phyloP scores from a whole-genome alignment of 2,329 filamentous ascomycete genomes.

The Blastomyces silverae region DNA sequence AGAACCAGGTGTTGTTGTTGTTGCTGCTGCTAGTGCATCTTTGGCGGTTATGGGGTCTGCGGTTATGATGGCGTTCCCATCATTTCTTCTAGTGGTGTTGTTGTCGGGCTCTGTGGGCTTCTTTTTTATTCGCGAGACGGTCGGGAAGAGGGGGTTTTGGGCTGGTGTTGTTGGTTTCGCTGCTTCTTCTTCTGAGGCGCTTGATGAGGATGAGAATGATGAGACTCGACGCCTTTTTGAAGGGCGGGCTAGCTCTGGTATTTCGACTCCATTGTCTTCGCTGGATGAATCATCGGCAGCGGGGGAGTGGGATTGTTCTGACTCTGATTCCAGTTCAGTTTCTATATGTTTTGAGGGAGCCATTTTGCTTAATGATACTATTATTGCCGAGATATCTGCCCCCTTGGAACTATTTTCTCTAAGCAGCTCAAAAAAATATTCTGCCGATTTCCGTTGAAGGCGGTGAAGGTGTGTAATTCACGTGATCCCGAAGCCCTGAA shows the following conservation, averaged over 20 bases:
- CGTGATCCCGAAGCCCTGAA: not conserved
- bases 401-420: no score
- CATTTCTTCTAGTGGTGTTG: slow-evolving; percentile 18
- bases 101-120: slow-evolving; percentile 24
- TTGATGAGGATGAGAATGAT: slow-evolving; percentile 22
- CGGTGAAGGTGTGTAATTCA: not conserved
- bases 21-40: slow-evolving; percentile 35
- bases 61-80: slow-evolving; percentile 14
- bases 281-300: not conserved
- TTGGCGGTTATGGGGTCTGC: slow-evolving; percentile 34
- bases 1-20: no score
- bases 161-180: slow-evolving; percentile 12
- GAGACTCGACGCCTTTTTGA: slow-evolving; percentile 39
- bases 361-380: slow-evolving; percentile 24
- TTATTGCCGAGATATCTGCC: not conserved
- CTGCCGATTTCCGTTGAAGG: not conserved
- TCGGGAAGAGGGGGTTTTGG: slow-evolving; percentile 31
- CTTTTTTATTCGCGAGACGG: slow-evolving; percentile 40
- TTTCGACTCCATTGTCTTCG: slow-evolving; percentile 5
- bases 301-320: slow-evolving; percentile 9
- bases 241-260: slow-evolving; percentile 25
- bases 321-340: slow-evolving; percentile 23
- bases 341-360: slow-evolving; percentile 26
- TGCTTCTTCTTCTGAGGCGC: not conserved
- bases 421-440: not conserved